Evolutionary conservation across 352 stramenopile species (phyloP), one percentile per base, ranked within the genome.

Genomic region (Pythium plurisporium): DNA sequence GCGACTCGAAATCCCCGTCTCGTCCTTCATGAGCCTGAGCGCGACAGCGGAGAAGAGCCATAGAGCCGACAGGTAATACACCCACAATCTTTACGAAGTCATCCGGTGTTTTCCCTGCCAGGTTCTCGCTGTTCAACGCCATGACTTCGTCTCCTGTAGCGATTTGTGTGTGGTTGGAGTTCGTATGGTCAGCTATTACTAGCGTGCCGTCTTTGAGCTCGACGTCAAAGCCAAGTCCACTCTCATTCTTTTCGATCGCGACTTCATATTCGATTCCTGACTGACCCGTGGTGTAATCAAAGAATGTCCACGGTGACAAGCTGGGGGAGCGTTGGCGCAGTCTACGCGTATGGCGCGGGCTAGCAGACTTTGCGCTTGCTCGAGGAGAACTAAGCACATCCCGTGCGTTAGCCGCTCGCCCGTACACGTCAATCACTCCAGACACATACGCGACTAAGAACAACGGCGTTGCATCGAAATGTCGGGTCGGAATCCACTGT

Each of bases 391-490:
- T 80, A 17, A 90, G 68, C 25, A 91, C 81, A 38, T 74, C 71
- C 10, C 66, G 62, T 51, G 75, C 75, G 53, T 81, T 70, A 0
- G 70, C 67, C 42, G 69, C 74, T 53, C 79, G 64, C 15, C 78
- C 78, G 47, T 89, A 91, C 7, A 94, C 61, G 50, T 87, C 70
- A 54, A 90, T 79, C 1, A 64, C 47, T 7, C 84, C 84, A 5
- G 70, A 85, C 10, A 62, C 49, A 48, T 77, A 91, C 37, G 71
- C 76, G 20, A 94, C 76, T 5, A 91, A 54, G 23, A 94, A 65
- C 34, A 94, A 50, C 14, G 82, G 84, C 6, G 78, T 88, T 17
- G 84, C 84, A 22, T 94, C 82, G 34, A 94, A 94, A 42, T 94
- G 84, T 9, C 79, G 59, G 10, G 82, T 92, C 15, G 81, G 78